Evolutionary conservation across 768 basidiomycete genomes (phyloP).

Genomic region (Lepiota brunneoincarnata): DNA sequence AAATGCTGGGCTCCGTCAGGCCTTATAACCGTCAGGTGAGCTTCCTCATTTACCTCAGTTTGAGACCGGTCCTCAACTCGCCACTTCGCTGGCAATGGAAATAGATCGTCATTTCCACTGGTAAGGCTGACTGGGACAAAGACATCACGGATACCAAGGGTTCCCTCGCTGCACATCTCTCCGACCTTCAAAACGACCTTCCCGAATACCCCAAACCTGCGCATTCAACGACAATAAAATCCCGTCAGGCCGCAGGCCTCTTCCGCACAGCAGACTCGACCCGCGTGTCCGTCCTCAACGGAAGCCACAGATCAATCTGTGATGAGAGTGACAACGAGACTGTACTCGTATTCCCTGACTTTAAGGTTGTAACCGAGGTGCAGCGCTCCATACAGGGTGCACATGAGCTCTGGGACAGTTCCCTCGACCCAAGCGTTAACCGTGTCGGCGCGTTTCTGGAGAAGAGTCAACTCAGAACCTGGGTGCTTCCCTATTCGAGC

Average conservation of each 20-base stretch:
- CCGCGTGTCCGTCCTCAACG: slow-evolving; percentile 75
- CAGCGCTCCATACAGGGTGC: slow-evolving; percentile 64
- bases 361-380: slow-evolving; percentile 76
- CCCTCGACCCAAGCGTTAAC: slow-evolving; percentile 57
- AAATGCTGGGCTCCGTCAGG: slow-evolving; percentile 84
- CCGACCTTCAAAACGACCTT: slow-evolving; percentile 26
- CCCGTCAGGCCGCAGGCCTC: slow-evolving; percentile 44
- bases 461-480: slow-evolving; percentile 56
- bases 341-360: slow-evolving; percentile 91
- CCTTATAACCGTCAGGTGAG: slow-evolving; percentile 79
- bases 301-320: slow-evolving; percentile 75
- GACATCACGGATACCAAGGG: slow-evolving; percentile 72
- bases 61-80: background rate
- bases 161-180: slow-evolving; percentile 66
- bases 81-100: slow-evolving; percentile 7
- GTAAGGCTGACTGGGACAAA: slow-evolving; percentile 83
- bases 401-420: slow-evolving; percentile 59
- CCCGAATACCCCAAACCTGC: slow-evolving; percentile 20
- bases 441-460: slow-evolving; percentile 42
- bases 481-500: slow-evolving; percentile 86
- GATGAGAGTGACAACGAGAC: slow-evolving; percentile 64
- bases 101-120: slow-evolving; percentile 87
- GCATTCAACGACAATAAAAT: slow-evolving; percentile 23
- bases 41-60: slow-evolving; percentile 1
- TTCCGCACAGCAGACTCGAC: slow-evolving; percentile 55